Conservation (phyloP, 768 basidiomycete genomes). For the Steccherinum ochraceum region DNA sequence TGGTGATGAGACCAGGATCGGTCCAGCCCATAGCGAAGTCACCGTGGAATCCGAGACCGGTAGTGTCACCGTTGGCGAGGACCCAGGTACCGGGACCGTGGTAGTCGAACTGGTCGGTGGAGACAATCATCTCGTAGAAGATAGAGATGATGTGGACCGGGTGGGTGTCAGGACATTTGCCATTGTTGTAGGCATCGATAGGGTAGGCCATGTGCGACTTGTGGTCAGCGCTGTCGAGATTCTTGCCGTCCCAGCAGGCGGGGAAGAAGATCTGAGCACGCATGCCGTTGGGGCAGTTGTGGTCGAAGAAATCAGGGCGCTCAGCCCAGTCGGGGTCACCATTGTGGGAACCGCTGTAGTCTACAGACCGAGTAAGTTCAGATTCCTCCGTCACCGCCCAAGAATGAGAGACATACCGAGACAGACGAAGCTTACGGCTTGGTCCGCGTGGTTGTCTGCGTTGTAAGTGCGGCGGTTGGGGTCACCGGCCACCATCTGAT, state of each 20-base stretch:
- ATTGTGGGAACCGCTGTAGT: slow-evolving; percentile 11
- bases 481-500: slow-evolving; percentile 23
- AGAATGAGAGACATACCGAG: neutral
- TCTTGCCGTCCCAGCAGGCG: slow-evolving; percentile 32
- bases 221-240: slow-evolving; percentile 31
- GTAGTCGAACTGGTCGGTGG: slow-evolving; percentile 10
- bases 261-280: slow-evolving; percentile 26
- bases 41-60: slow-evolving; percentile 17
- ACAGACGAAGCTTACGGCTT: slow-evolving; percentile 28
- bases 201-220: slow-evolving; percentile 32
- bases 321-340: slow-evolving; percentile 12
- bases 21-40: slow-evolving; percentile 19
- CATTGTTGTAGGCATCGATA: slow-evolving; percentile 15
- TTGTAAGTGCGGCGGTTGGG: slow-evolving; percentile 24
- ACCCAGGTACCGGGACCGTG: slow-evolving; percentile 13
- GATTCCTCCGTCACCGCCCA: neutral
- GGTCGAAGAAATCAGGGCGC: slow-evolving; percentile 10
- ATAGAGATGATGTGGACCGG: slow-evolving; percentile 18
- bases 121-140: slow-evolving; percentile 19
- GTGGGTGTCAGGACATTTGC: slow-evolving; percentile 16
- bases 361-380: slow-evolving; percentile 6
- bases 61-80: slow-evolving; percentile 16
- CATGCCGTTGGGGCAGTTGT: slow-evolving; percentile 20
- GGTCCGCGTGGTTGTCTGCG: slow-evolving; percentile 17
- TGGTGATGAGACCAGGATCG: slow-evolving; percentile 12